Percentiles rank a stretch among this genome's conserved stretches.
phyloP scores from a whole-genome alignment of 2,329 filamentous ascomycete genomes.

The Macrophomina phaseolina region DNA sequence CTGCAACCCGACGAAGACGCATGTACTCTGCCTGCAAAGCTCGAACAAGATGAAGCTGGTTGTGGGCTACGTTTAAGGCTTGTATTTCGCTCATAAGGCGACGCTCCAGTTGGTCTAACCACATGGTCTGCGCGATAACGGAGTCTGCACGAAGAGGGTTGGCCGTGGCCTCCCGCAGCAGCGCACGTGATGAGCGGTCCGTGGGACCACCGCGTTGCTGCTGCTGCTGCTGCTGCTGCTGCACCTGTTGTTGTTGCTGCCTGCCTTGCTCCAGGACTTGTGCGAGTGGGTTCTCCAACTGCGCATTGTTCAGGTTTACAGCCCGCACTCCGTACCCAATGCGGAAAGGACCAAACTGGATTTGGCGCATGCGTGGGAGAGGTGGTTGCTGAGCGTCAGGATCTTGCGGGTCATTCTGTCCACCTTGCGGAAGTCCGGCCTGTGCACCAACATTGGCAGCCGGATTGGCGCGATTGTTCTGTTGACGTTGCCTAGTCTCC shows the following conservation, averaged over 20 bases:
- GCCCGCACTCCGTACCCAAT: constrained; percentile 26
- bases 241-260: constrained; percentile 31
- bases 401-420: constrained; percentile 28
- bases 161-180: constrained; percentile 16
- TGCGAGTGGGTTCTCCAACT: neutral
- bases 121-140: constrained; percentile 56
- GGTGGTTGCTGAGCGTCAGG: constrained; percentile 28
- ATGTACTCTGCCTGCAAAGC: constrained; percentile 38
- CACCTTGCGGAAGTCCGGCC: constrained; percentile 29
- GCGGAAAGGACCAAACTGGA: constrained; percentile 25
- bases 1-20: constrained; percentile 21
- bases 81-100: constrained; percentile 72
- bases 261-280: constrained; percentile 23
- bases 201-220: constrained; percentile 17
- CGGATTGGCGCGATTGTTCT: constrained; percentile 36
- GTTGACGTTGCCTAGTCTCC: constrained; percentile 36
- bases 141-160: constrained; percentile 19
- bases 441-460: constrained; percentile 21
- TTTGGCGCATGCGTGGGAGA: constrained; percentile 16
- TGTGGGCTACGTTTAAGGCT: constrained; percentile 65
- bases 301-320: constrained; percentile 19
- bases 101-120: constrained; percentile 70
- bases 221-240: constrained; percentile 31
- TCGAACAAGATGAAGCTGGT: constrained; percentile 72
- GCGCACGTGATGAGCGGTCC: constrained; percentile 7